These are phyloP conservation scores for Dendrobium chrysotoxum DNA, from an alignment of 106 monocot species.

Conservation along the genomic window DNA sequence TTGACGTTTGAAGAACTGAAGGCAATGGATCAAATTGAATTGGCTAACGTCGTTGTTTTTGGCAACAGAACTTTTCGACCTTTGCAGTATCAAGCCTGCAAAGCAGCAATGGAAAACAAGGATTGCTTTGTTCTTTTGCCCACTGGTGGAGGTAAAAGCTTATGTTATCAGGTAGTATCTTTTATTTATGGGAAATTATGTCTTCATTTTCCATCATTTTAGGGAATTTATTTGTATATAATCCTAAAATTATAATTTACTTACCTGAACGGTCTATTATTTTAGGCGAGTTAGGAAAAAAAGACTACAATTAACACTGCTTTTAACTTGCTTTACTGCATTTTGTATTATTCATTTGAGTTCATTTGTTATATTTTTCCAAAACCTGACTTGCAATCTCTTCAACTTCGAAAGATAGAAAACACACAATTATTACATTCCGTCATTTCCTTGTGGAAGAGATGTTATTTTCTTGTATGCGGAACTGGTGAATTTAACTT, in stretches of 20 bases:
- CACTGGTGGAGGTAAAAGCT: conserved; percentile 96
- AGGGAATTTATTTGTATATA: background rate
- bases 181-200: background rate
- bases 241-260: background rate
- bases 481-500: background rate
- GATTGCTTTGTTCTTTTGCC: conserved; percentile 99
- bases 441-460: background rate
- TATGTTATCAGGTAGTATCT: conserved; percentile 83
- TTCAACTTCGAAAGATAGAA: background rate
- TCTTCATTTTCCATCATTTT: background rate
- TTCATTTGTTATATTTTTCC: background rate
- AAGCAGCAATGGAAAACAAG: conserved; percentile 61
- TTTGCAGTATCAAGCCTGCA: conserved; percentile 76
- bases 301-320: background rate
- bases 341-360: background rate
- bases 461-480: background rate
- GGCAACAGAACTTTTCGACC: conserved; percentile 72
- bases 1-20: conserved; percentile 43
- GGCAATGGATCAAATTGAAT: conserved; percentile 55
- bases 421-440: background rate
- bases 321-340: too few relatives aligned
- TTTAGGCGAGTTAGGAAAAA: background rate
- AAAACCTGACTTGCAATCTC: background rate
- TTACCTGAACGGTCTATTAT: background rate
- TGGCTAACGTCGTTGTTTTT: conserved; percentile 88